Evolutionary conservation across 495 filamentous ascomycete species (phyloP), one percentile per base, ranked within the genome.

Genomic region (Bombardia bombarda): DNA sequence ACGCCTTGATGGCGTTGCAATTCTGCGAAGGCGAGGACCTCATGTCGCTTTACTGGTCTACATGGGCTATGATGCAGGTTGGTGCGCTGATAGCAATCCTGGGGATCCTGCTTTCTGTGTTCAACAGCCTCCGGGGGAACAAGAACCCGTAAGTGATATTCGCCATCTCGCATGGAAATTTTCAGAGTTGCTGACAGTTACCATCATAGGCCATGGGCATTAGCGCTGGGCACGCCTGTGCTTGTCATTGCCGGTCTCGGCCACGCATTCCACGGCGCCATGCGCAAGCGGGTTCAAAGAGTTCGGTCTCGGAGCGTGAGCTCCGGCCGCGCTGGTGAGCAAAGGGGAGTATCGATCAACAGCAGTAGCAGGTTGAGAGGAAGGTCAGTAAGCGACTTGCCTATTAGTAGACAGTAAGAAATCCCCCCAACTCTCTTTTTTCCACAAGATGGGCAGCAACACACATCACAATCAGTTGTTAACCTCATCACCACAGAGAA

Each of bases 21-120:
- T 73, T 69, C 44, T 75, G 71, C 51, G 62, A 72, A 37, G 62
- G 63, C 9, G 70, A 75, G 44, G 67, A 70, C 46, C 56, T 72
- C 40, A 67, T 70, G 55, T 55, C 62, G 4, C 57, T 75, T 0
- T 71, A 68, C 51, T 73, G 69, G 70, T 57, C 63, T 1, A 65
- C 64, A 0, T 75, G 67, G 68, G 64, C 62, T 16, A 65, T 68
- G 55, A 46, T 73, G 24, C 61, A 67, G 45, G 57, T 73, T 7
- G 72, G 72, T 7, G 61, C 67, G 9, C 41, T 65, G 32, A 68
- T 74, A n/a, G 72, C 72, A 23, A 70, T 71, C 24, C 30, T 70
- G 12, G 72, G 72, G 8, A 62, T 74, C 18, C 42, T 57, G 19
- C 46, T 73, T 7, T 46, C 65, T 42, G 50, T 65, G n/a, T 55